These are phyloP conservation scores for Taxillus chinensis DNA, from an alignment of 164 flowering plant species.

Conservation along the genomic window DNA sequence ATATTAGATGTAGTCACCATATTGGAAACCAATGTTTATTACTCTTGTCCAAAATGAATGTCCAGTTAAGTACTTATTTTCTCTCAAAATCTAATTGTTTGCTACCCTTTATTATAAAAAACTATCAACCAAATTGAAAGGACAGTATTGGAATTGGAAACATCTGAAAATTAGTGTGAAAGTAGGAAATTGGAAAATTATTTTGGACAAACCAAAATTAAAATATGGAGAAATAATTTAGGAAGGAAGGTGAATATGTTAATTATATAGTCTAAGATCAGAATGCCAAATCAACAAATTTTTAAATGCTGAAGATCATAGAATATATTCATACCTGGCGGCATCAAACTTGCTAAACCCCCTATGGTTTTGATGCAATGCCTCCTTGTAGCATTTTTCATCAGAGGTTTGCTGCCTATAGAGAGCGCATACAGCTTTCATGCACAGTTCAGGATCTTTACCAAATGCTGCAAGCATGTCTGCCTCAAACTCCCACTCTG, in stretches of 20 bases:
- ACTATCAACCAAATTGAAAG: too few relatives aligned
- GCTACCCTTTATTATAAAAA: too few relatives aligned
- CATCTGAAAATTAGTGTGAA: too few relatives aligned
- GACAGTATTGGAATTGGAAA: too few relatives aligned
- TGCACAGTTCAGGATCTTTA: conserved; percentile 51
- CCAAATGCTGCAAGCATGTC: conserved; percentile 73
- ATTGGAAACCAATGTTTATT: neutral
- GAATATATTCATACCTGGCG: conserved; percentile 28
- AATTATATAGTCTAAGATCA: neutral
- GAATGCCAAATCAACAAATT: neutral
- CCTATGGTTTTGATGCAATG: conserved; percentile 22
- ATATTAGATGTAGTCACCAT: neutral
- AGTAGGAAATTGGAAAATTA: too few relatives aligned
- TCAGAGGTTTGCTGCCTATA: conserved; percentile 55
- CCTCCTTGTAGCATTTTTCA: conserved; percentile 24
- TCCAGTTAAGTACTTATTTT: too few relatives aligned
- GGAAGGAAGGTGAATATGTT: too few relatives aligned
- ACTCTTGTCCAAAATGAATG: too few relatives aligned
- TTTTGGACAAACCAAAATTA: too few relatives aligned
- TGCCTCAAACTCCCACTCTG: conserved; percentile 47
- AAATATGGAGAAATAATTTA: too few relatives aligned
- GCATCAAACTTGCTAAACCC: conserved; percentile 62
- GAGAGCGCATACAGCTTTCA: conserved; percentile 78
- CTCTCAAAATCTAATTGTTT: too few relatives aligned
- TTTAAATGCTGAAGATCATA: neutral